Evolutionary conservation across 306 rosid species (phyloP).

Genomic region (Astragalus glycyphyllos): DNA sequence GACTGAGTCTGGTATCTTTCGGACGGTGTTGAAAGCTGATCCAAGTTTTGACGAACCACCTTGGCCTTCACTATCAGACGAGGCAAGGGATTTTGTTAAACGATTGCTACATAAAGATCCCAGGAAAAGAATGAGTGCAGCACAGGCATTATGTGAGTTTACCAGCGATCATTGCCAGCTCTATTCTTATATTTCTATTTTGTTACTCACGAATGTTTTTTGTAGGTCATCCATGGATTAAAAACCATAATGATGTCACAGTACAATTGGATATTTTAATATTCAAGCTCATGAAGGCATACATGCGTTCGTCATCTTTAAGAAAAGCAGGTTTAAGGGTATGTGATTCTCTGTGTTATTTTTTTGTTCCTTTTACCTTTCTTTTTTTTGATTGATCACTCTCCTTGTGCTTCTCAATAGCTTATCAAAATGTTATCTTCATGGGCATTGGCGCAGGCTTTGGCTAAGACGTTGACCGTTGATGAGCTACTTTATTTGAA

Average conservation of each 20-base stretch:
- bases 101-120: slow-evolving; percentile 86
- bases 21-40: slow-evolving; percentile 85
- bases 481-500: slow-evolving; percentile 72
- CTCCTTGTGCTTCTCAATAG: background rate
- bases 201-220: slow-evolving; percentile 45
- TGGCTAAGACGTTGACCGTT: slow-evolving; percentile 73
- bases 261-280: slow-evolving; percentile 77
- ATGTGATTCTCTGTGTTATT: too few species aligned
- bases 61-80: slow-evolving; percentile 85
- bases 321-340: slow-evolving; percentile 95
- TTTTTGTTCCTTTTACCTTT: too few species aligned
- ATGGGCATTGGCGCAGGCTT: slow-evolving; percentile 64
- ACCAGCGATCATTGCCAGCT: slow-evolving; percentile 24
- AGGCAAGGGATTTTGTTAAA: slow-evolving; percentile 86
- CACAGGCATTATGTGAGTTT: slow-evolving; percentile 85
- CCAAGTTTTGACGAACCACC: slow-evolving; percentile 89
- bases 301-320: slow-evolving; percentile 88
- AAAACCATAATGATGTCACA: slow-evolving; percentile 57
- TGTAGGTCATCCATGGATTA: slow-evolving; percentile 97
- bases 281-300: slow-evolving; percentile 86
- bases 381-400: too few species aligned
- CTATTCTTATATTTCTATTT: slow-evolving; percentile 26
- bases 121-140: slow-evolving; percentile 89
- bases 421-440: slow-evolving; percentile 34
- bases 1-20: slow-evolving; percentile 94